Conservation (phyloP, 163 green algal species). For the Volvox carteri region DNA sequence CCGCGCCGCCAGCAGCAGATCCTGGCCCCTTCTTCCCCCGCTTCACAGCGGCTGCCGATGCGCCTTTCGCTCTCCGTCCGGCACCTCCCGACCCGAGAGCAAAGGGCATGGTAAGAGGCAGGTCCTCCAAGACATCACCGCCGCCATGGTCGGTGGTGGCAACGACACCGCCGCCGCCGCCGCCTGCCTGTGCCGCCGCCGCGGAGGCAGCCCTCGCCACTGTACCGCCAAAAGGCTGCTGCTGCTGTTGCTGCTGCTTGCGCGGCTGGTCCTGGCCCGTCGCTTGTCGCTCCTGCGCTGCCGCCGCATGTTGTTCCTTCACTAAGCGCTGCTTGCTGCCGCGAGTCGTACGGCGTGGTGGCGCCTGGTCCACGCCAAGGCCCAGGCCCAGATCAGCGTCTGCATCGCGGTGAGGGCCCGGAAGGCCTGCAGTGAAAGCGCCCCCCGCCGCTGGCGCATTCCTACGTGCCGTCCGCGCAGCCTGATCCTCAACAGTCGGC, state of each 20-base stretch:
- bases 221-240: background rate
- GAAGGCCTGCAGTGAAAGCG: too few species aligned
- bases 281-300: too few species aligned
- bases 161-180: background rate
- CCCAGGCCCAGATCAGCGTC: background rate
- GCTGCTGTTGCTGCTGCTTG: background rate
- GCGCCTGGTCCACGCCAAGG: background rate
- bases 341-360: background rate
- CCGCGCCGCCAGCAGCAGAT: background rate
- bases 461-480: background rate
- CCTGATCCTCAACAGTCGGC: background rate
- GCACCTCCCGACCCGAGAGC: too few species aligned
- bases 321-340: background rate
- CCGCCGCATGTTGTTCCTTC: constrained; percentile 8
- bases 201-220: background rate
- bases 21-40: background rate
- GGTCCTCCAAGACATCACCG: background rate
- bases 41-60: background rate
- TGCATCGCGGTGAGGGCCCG: background rate
- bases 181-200: background rate
- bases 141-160: background rate
- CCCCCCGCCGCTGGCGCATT: background rate
- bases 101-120: background rate
- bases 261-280: background rate
- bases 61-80: background rate